Conservation (phyloP, 2,329 filamentous ascomycete genomes). For the Cadophora sp. region DNA sequence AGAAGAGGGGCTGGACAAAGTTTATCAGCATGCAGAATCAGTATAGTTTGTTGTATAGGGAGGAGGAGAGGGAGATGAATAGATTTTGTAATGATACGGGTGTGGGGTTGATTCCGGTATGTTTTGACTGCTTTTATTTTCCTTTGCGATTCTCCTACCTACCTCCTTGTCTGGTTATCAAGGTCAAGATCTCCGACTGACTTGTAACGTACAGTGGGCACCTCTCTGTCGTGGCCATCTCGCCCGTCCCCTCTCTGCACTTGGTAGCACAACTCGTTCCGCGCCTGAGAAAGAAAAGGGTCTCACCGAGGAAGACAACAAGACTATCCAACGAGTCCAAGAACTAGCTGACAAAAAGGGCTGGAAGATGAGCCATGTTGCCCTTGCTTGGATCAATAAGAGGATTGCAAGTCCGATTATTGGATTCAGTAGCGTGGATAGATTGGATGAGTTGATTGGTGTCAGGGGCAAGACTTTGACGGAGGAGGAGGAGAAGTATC, state of each 20-base stretch:
- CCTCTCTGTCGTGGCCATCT: constrained; percentile 46
- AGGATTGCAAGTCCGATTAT: constrained; percentile 57
- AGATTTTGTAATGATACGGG: constrained; percentile 52
- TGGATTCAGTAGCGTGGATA: constrained; percentile 56
- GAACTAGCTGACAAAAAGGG: constrained; percentile 62
- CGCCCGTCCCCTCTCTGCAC: constrained; percentile 40
- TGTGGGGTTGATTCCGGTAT: constrained; percentile 50
- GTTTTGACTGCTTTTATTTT: too few relatives aligned
- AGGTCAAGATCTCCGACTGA: background rate
- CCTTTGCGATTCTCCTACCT: too few relatives aligned
- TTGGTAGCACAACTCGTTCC: constrained; percentile 37
- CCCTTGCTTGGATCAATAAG: constrained; percentile 60
- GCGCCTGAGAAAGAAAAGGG: constrained; percentile 41
- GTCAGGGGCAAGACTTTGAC: constrained; percentile 50
- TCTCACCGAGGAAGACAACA: constrained; percentile 53
- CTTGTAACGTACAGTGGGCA: constrained; percentile 41
- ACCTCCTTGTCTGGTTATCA: too few relatives aligned
- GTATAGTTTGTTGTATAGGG: constrained; percentile 61
- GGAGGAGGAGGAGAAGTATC: constrained; percentile 58
- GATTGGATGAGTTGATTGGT: constrained; percentile 60
- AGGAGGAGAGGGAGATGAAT: constrained; percentile 59
- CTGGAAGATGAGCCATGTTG: constrained; percentile 64
- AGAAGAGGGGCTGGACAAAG: constrained; percentile 61
- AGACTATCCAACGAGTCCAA: constrained; percentile 61
- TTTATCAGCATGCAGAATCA: constrained; percentile 65